A percentile compares a stretch with the other conserved stretches of the same genome.
These are phyloP conservation scores for Myxozyma sirexii DNA, from an alignment of 805 yeast genomes.

Conservation along the genomic window DNA sequence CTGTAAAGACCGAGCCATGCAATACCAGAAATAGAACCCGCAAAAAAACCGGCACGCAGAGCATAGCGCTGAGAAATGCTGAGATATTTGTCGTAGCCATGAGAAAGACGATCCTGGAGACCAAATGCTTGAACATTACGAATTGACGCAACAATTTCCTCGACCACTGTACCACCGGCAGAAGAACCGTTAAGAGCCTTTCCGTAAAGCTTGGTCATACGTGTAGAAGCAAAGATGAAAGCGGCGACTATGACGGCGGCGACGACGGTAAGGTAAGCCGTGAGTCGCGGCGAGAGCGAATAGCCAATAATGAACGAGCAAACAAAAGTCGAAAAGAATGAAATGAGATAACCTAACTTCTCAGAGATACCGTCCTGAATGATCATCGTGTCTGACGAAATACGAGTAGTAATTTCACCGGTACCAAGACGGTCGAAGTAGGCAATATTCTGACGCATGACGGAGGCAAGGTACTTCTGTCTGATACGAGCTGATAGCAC, in stretches of 20 bases:
- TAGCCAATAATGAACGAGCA: slow-evolving; percentile 46
- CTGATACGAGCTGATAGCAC: slow-evolving; percentile 47
- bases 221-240: slow-evolving; percentile 39
- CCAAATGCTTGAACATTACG: slow-evolving; percentile 50
- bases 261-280: slow-evolving; percentile 35
- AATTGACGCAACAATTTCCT: slow-evolving; percentile 47
- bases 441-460: slow-evolving; percentile 48
- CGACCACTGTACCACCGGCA: slow-evolving; percentile 44
- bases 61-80: slow-evolving; percentile 37
- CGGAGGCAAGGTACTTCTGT: slow-evolving; percentile 42
- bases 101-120: slow-evolving; percentile 44
- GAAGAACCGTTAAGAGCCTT: slow-evolving; percentile 28
- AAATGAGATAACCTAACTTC: slow-evolving; percentile 45
- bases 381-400: slow-evolving; percentile 46
- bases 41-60: slow-evolving; percentile 39
- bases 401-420: slow-evolving; percentile 50
- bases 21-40: slow-evolving; percentile 45
- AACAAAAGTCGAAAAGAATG: slow-evolving; percentile 47
- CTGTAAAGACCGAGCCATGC: slow-evolving; percentile 46
- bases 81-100: slow-evolving; percentile 41
- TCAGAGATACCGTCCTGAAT: slow-evolving; percentile 50
- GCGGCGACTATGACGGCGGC: slow-evolving; percentile 41
- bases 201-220: slow-evolving; percentile 28
- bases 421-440: slow-evolving; percentile 49
- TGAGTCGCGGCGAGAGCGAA: slow-evolving; percentile 44